Base-by-base conservation (phyloP, 129 eudicot species). In the Tagetes patula region DNA sequence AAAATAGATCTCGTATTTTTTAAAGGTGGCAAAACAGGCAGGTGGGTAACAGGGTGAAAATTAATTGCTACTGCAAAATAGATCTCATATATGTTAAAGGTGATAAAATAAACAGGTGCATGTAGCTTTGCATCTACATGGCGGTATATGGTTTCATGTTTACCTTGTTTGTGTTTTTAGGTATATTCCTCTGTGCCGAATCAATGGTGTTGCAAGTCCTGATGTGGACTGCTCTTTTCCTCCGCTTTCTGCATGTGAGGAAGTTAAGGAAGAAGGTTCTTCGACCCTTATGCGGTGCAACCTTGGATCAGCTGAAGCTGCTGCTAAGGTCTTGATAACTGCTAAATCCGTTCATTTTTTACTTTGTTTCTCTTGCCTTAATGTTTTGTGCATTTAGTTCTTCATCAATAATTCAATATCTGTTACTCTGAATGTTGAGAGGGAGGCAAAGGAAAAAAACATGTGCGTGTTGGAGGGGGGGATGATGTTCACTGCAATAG, bases 111-210 rank as follows among this genome's bases (percentile, higher is more conserved):
- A 20, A 20, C 27, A 20, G 27, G 31, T 34, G 73, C 56, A n/a
- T 72, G 34, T 72, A 34, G 10, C 27, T 46, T 30, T 9, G 40
- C 4, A 13, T 31, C 36, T 9, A 32, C 59, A 32, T 68, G 59
- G 71, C 53, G 0, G 70, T 27, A 20, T 48, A 37, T 20, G 49
- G 37, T 12, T 39, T 50, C 61, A 37, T 70, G 39, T 41, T 39
- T 13, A 62, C 49, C 42, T 14, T 65, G 8, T 55, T 43, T 59
- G 13, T 6, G 78, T 50, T 82, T 83, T 40, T 85, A 93, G 98
- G 84, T 93, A 93, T 77, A 66, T 93, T 38, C 96, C 98, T 62
- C 74, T 93, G 56, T 84, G 80, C 79, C 87, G 96, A 43, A 71
- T 90, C n/a, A 82, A 74, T 75, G 42, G 67, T 65, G 90, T 73